Evolutionary conservation across 768 basidiomycete species (phyloP), one percentile per base, ranked within the genome.

Genomic region (Suillus ampliporus): DNA sequence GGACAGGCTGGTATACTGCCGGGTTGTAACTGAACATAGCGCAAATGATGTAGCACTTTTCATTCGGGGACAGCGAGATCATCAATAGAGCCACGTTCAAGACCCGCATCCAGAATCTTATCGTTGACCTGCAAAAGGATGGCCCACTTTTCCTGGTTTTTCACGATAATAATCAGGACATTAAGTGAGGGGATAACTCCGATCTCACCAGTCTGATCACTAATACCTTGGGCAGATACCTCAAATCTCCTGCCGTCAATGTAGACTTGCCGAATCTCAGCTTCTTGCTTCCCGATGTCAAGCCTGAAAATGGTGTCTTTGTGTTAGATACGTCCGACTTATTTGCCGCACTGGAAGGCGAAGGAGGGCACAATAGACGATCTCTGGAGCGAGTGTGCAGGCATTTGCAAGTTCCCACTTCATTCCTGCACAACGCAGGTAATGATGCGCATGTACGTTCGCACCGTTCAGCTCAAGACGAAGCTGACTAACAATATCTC

Each of bases 121-220:
- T 91, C 56, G 65, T 72, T 2, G 64, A 72, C 4, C 72, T 85
- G 57, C 64, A 71, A 14, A 64, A 72, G 17, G 67, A 75, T 26
- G 89, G 90, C 3, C 89, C 91, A 0, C 74, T 94, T 19, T 92
- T 88, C 71, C 81, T 95, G 47, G 83, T 95, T 14, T 92, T 95
- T 72, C 94, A 96, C 72, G 92, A 93, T 72, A 80, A 84, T 53
- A 83, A 77, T 62, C 86, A 90, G 65, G 94, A 96, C 74, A 81
- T 94, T 74, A 91, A 90, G 89, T 91, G 50, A 47, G 78, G 62
- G 11, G 43, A 10, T 31, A 62, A 38, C 26, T 34, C 50, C 0
- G 5, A 35, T 48, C 2, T 31, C 38, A 26, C 26, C 5, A 35
- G 48, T 46, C 56, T 21, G 37, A 50, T 13, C 28, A 40, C 38